These are phyloP conservation scores for Pichia norvegensis DNA, from an alignment of 1,139 yeast species.

Conservation along the genomic window DNA sequence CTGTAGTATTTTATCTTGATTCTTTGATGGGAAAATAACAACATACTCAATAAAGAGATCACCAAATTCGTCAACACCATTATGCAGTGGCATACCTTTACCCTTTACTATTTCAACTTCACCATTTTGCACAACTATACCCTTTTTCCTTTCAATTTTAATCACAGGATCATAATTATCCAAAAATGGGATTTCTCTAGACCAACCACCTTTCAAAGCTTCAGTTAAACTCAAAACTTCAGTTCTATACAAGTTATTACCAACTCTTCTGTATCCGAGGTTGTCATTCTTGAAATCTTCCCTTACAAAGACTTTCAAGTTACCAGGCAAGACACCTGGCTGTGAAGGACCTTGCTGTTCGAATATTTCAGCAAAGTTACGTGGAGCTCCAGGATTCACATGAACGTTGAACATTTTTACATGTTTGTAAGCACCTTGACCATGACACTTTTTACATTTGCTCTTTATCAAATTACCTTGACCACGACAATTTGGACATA, in stretches of 20 bases:
- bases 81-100: constrained; percentile 74
- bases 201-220: constrained; percentile 76
- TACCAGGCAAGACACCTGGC: constrained; percentile 81
- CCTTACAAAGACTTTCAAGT: constrained; percentile 50
- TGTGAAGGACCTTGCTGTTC: constrained; percentile 77
- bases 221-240: constrained; percentile 70
- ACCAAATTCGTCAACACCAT: constrained; percentile 54
- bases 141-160: constrained; percentile 40
- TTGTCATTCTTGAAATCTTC: constrained; percentile 44
- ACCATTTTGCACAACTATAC: constrained; percentile 51
- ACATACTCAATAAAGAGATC: constrained; percentile 50
- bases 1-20: constrained; percentile 13
- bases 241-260: constrained; percentile 66
- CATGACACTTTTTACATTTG: constrained; percentile 63
- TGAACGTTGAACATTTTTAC: constrained; percentile 52
- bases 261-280: constrained; percentile 82
- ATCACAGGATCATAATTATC: constrained; percentile 49
- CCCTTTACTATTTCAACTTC: constrained; percentile 63
- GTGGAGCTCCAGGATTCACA: constrained; percentile 62
- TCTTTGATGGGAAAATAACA: constrained; percentile 25
- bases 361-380: constrained; percentile 51
- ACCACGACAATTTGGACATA: constrained; percentile 78
- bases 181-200: constrained; percentile 53
- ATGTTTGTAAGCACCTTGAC: constrained; percentile 54
- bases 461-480: constrained; percentile 58